Conservation (phyloP, 352 stramenopile species). For the Pythium sukuiense region DNA sequence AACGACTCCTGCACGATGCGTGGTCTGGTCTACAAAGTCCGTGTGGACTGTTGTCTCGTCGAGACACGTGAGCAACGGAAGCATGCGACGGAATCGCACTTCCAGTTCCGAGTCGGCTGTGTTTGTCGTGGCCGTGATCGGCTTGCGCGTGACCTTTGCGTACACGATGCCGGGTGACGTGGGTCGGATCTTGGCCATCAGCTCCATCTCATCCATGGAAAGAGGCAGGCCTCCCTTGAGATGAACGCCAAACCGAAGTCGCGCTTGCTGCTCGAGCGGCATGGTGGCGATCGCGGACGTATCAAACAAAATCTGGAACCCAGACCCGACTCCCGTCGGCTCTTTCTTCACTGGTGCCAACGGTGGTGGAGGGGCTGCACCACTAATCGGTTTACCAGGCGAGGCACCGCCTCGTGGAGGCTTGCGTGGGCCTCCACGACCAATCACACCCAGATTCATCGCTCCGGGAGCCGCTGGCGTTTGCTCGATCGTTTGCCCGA, state of each 20-base stretch:
- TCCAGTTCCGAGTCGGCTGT: conserved; percentile 15
- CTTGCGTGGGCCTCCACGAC: neutral
- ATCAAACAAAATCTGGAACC: conserved; percentile 20
- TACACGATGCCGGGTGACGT: conserved; percentile 9
- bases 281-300: conserved; percentile 11
- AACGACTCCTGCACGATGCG: conserved; percentile 23
- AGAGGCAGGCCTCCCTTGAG: conserved; percentile 15
- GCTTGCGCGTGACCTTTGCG: conserved; percentile 21
- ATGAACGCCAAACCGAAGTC: conserved; percentile 13
- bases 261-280: conserved; percentile 19
- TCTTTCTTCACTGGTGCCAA: conserved; percentile 16
- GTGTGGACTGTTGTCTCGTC: conserved; percentile 26
- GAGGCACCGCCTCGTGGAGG: neutral
- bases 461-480: neutral
- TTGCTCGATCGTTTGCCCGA: neutral
- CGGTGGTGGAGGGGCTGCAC: neutral
- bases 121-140: neutral
- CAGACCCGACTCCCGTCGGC: neutral
- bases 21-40: conserved; percentile 25
- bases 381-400: neutral
- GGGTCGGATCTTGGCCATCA: conserved; percentile 10
- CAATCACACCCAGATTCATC: neutral
- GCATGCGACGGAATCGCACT: conserved; percentile 20
- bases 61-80: conserved; percentile 24
- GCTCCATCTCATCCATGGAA: conserved; percentile 19